phyloP scores from a whole-genome alignment of 148 eudicot genomes.

The Persicaria maculosa region DNA sequence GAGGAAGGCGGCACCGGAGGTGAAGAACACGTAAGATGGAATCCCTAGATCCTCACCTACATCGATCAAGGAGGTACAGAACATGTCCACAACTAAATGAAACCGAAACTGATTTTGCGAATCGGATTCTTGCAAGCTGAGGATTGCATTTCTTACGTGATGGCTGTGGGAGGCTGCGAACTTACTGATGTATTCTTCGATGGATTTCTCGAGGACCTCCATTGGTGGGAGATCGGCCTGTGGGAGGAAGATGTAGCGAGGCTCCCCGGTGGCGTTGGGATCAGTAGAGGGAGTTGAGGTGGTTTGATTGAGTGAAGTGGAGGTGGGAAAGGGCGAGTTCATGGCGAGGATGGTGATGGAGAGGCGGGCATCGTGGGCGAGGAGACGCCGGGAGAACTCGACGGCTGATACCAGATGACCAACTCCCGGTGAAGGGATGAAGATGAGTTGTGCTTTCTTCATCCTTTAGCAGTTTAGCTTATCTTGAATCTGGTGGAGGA shows the following conservation, averaged over 20 bases:
- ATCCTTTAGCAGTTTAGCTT: neutral
- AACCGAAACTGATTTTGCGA: neutral
- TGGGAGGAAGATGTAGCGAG: slow-evolving; percentile 9
- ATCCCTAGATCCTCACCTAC: slow-evolving; percentile 22
- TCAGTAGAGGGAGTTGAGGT: neutral
- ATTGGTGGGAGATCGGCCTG: neutral
- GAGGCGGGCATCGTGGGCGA: neutral
- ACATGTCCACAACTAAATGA: slow-evolving; percentile 22
- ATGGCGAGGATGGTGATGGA: slow-evolving; percentile 10
- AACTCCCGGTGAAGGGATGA: slow-evolving; percentile 9
- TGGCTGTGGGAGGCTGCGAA: slow-evolving; percentile 15
- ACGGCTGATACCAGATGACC: slow-evolving; percentile 4
- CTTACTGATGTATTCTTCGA: neutral
- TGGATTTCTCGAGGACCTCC: neutral
- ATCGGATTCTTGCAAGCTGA: neutral
- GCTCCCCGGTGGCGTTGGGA: neutral
- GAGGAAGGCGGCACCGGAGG: slow-evolving; percentile 14
- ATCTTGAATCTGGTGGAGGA: neutral
- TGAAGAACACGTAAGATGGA: slow-evolving; percentile 24
- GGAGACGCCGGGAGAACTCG: slow-evolving; percentile 1
- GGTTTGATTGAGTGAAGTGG: neutral
- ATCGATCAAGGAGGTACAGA: slow-evolving; percentile 25
- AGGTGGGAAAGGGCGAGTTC: neutral
- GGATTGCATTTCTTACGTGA: neutral
- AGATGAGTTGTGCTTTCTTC: slow-evolving; percentile 8